Evolutionary conservation across 2,329 filamentous ascomycete species (phyloP), one percentile per base, ranked within the genome.

Genomic region (Epichloe typhina): DNA sequence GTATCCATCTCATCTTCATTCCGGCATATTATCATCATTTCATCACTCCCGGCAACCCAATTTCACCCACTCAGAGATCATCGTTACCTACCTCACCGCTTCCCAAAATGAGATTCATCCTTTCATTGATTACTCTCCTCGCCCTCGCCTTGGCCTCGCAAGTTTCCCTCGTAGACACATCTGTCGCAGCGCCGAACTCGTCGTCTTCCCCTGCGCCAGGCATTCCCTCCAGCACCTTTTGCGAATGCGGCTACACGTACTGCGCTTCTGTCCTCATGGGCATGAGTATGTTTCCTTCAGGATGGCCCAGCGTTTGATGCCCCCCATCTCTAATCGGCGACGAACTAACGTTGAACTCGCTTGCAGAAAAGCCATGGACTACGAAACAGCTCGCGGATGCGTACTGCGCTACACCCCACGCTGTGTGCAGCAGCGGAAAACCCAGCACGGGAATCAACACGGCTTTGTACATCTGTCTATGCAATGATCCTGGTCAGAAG

Each of bases 191-290:
- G 19, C 44, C 51, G 26, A 50, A 46, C 15, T 41, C 50, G 23
- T 49, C 50, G 6, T 46, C 47, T 8, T 26, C 51, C 5, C 17
- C 54, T 4, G 49, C 41, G 42, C 56, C 57, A 5, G 40, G 48
- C 49, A 5, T 42, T 50, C 12, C 58, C 62, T n/a, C 60, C 60
- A 66, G 61, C 2, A 56, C 67, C 15, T 63, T 64, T 49, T 70
- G 68, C 55, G 64, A 69, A 52, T 70, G 68, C 53, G 68, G 68
- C 50, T 70, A 69, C 50, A 70, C 68, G 3, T 70, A 70, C 52
- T 70, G 68, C 52, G 66, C 66, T 9, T 60, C 64, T 2, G 67
- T 70, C 12, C 59, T 70, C 19, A 61, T 64, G 58, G 57, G 50
- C 1, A 69, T 69, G 66, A 59, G 66, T 67, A 59, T 45, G 61